Conservation (phyloP, 2,329 filamentous ascomycete species). For the Alternaria triticina region DNA sequence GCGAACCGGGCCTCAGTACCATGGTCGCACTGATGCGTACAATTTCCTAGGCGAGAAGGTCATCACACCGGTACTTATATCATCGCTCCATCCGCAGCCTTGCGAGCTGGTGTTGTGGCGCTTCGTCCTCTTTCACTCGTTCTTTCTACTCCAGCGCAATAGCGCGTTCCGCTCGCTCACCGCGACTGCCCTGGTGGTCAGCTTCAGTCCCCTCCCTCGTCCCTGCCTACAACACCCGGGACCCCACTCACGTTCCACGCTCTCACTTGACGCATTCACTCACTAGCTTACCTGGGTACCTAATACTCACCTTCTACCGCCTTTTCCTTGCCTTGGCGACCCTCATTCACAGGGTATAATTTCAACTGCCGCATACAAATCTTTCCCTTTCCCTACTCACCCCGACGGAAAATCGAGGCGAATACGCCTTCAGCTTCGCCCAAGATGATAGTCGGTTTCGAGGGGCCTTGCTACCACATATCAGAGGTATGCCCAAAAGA, state of each 20-base stretch:
- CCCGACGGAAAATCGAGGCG: neutral
- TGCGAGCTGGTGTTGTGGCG: neutral
- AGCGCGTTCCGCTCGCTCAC: neutral
- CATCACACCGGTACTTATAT: neutral
- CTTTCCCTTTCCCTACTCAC: neutral
- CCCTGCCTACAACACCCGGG: neutral
- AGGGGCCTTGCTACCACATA: slow-evolving; percentile 39
- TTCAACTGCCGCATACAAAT: neutral
- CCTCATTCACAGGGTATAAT: neutral
- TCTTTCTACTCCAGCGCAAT: neutral
- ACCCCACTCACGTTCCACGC: neutral
- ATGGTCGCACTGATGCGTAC: neutral
- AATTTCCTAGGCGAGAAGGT: neutral
- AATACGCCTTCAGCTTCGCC: neutral
- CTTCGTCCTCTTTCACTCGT: neutral
- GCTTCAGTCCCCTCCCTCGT: neutral
- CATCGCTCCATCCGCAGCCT: neutral
- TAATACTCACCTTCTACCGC: neutral
- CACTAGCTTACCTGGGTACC: neutral
- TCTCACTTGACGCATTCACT: neutral
- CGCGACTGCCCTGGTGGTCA: neutral
- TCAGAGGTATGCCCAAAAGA: slow-evolving; percentile 49
- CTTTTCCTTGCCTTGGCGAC: neutral
- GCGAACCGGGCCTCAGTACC: neutral
- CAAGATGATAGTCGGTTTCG: slow-evolving; percentile 4